A percentile compares a stretch with the other conserved stretches of the same genome.
Evolutionary conservation across 441 rosid species (phyloP).

Genomic region (Pelargonium australe): DNA sequence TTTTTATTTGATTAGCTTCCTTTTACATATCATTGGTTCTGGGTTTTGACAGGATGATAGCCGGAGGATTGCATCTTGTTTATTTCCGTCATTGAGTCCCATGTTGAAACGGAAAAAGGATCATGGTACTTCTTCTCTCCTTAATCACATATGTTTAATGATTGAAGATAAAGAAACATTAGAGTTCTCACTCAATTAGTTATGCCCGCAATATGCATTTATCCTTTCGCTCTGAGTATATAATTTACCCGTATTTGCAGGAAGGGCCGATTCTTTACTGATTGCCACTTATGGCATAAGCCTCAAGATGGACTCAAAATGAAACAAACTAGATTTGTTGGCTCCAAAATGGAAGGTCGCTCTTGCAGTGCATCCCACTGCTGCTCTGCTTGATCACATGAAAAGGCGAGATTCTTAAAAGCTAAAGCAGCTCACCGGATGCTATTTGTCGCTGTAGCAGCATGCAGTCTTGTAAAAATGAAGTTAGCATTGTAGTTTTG

Average conservation of each 20-base stretch:
- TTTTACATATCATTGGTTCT: slow-evolving; percentile 12
- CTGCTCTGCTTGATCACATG: neutral
- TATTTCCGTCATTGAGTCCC: slow-evolving; percentile 64
- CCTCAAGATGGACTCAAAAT: slow-evolving; percentile 23
- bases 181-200: neutral
- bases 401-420: too few relatives aligned
- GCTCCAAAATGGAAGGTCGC: neutral
- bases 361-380: neutral
- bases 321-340: neutral
- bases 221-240: neutral
- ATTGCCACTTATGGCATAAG: slow-evolving; percentile 75
- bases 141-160: neutral
- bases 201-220: neutral
- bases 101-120: slow-evolving; percentile 63
- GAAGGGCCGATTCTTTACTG: slow-evolving; percentile 78
- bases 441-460: too few relatives aligned
- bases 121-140: slow-evolving; percentile 42
- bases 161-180: too few relatives aligned
- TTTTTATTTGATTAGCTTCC: slow-evolving; percentile 1
- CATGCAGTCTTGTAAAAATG: too few relatives aligned
- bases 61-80: slow-evolving; percentile 54
- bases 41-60: slow-evolving; percentile 64
- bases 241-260: slow-evolving; percentile 29
- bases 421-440: too few relatives aligned
- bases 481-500: too few relatives aligned